Base-by-base conservation (phyloP, 139 green algal genomes). In the Picochlorum costavermella region DNA sequence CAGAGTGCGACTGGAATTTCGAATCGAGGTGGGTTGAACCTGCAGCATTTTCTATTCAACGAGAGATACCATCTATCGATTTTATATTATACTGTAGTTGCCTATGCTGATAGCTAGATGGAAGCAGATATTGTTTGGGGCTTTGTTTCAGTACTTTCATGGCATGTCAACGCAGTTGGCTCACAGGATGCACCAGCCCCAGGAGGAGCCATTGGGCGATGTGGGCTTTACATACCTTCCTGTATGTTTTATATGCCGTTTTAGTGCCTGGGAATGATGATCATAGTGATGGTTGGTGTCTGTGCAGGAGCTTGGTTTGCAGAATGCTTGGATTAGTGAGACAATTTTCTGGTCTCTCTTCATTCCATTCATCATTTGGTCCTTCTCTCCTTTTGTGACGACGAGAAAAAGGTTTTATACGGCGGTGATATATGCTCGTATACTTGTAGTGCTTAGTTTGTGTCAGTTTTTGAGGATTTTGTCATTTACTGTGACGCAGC, bases 401-500 rank as follows among this genome's bases (percentile, higher is more conserved):
- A 57, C 51, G 6, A 74, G 78, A 11, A 92, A 94, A 61, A 75
- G 81, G 6, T 95, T 96, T 60, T 96, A 96, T 82, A 96, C 90
- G 1, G 84, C 78, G 0, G 80, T 96, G 2, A 61, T 96, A 50
- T 94, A 81, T 70, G 76, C 78, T 3, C 74, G 85, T 2, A 59
- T 92, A 5, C 80, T 96, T 3, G 89, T 85, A 69, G 83, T 94
- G 6, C 76, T 94, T 16, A 76, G 83, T 51, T 66, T 83, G 6
- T 96, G 88, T 67, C 90, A 96, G 60, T 77, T 65, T 4, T 75
- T 96, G 50, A 81, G 90, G n/a, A 93, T 95, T 48, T 55, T 91
- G 3, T 90, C 87, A 17, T 96, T 96, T 72, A 84, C 74, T 0
- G 83, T 81, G 8, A 96, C 90, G 0, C 79, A 88, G 69, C 80